Evolutionary conservation across 2,329 filamentous ascomycete genomes (phyloP), one percentile per base, ranked within the genome.

Genomic region (Aureobasidium sp.): DNA sequence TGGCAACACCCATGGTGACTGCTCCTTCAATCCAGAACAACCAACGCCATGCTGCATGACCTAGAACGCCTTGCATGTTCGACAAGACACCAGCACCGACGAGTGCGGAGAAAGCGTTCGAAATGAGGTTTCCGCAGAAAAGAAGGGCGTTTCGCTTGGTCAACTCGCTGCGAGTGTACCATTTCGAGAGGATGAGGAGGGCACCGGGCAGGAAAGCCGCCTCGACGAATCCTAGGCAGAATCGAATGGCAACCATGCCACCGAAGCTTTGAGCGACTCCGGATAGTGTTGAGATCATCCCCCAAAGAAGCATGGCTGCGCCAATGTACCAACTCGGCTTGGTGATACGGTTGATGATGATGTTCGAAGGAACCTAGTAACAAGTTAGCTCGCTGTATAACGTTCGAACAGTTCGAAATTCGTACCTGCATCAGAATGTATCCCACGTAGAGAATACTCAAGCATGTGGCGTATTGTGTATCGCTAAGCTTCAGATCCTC

Each of bases 21-120:
- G 79, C 78, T 29, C 87, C 87, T 70, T 90, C 86, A 37, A 90
- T 84, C 39, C 39, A 48, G 60, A 62, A 62, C 11, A 62, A 17
- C 60, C 60, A 62, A 2, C 50, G 40, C 85, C 80, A 89, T 7
- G 83, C 85, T 6, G 78, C 74, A 3, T 85, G 74, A 1, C 84
- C 85, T 15, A 73, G 74, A 0, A 75, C 73, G 7, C 82, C 79
- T 64, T 88, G 79, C 80, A 91, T 82, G 60, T 85, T 81, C 19
- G 78, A 74, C 1, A 81, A 85, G 59, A 91, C 87, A 4, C 86
- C 77, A n/a, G 77, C 76, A 14, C 76, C 76, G 24, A 79, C 75
- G 2, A 79, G 67, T 7, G 87, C 87, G 0, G 85, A 87, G 67
- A 90, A 90, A 2, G 87, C 87, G 3, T 86, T 86, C 0, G 85